These are phyloP conservation scores for Coemansia sp. DNA, from an alignment of 192 early-diverging fungal species.

Conservation along the genomic window DNA sequence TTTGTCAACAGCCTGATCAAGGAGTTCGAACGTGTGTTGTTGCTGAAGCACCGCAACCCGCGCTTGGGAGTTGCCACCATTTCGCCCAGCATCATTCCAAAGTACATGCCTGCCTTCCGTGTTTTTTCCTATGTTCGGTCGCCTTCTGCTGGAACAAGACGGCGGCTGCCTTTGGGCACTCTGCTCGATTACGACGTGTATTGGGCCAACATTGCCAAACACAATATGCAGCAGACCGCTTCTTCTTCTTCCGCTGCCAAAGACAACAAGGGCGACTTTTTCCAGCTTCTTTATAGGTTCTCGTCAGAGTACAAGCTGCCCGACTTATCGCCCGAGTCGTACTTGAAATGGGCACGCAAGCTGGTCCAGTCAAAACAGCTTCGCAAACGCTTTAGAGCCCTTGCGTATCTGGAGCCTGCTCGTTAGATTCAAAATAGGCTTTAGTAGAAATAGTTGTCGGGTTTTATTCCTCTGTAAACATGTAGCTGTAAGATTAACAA, in stretches of 20 bases:
- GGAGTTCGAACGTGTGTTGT: slow-evolving; percentile 43
- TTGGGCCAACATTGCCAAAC: slow-evolving; percentile 36
- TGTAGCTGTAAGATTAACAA: too few relatives aligned
- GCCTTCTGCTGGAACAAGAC: neutral
- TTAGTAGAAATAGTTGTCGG: too few relatives aligned
- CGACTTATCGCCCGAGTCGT: slow-evolving; percentile 41
- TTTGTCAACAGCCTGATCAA: slow-evolving; percentile 36
- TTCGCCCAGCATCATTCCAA: slow-evolving; percentile 68
- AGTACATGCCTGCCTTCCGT: slow-evolving; percentile 65
- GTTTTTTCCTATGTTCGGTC: slow-evolving; percentile 55
- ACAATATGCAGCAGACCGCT: slow-evolving; percentile 10
- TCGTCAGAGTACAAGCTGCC: slow-evolving; percentile 25
- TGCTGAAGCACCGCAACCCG: slow-evolving; percentile 10
- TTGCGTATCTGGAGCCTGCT: slow-evolving; percentile 31
- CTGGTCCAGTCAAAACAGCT: slow-evolving; percentile 31
- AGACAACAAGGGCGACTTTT: slow-evolving; percentile 2
- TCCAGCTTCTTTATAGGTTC: slow-evolving; percentile 34
- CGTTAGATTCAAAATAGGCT: neutral
- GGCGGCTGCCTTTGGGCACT: slow-evolving; percentile 24
- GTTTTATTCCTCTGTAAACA: too few relatives aligned
- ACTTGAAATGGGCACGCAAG: slow-evolving; percentile 38
- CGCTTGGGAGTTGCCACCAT: slow-evolving; percentile 52
- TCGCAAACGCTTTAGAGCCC: slow-evolving; percentile 35
- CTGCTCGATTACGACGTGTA: slow-evolving; percentile 54
- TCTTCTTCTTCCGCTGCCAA: too few relatives aligned